phyloP scores from a whole-genome alignment of 805 yeast genomes.

The Cyberlindnera misumaiensis region DNA sequence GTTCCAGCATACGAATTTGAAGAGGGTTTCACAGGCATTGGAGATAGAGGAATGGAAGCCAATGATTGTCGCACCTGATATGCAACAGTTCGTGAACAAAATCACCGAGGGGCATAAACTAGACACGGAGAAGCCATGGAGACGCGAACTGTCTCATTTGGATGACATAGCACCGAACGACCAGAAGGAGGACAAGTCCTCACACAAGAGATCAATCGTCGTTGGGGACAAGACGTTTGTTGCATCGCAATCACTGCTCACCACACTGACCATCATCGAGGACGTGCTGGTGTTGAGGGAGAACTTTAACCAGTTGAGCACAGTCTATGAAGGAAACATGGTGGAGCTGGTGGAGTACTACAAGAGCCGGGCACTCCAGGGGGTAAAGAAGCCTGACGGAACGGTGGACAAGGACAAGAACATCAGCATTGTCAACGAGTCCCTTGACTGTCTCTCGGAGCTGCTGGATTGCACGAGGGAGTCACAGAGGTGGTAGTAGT shows the following conservation, averaged over 20 bases:
- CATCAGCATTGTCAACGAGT: conserved; percentile 35
- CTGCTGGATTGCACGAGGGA: conserved; percentile 20
- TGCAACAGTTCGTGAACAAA: conserved; percentile 45
- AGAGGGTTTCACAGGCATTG: conserved; percentile 38
- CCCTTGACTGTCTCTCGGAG: conserved; percentile 34
- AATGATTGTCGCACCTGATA: conserved; percentile 39
- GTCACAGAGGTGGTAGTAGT: conserved; percentile 6
- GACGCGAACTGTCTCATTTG: conserved; percentile 22
- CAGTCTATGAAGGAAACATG: conserved; percentile 36
- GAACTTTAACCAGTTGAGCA: conserved; percentile 42
- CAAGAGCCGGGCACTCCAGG: conserved; percentile 36
- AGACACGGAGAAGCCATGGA: conserved; percentile 45
- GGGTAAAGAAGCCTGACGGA: conserved; percentile 19
- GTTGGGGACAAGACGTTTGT: conserved; percentile 53
- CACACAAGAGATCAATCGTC: conserved; percentile 34
- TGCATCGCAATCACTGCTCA: conserved; percentile 44
- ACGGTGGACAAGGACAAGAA: conserved; percentile 24
- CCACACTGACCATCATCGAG: conserved; percentile 34
- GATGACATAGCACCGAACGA: conserved; percentile 8
- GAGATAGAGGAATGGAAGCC: conserved; percentile 82
- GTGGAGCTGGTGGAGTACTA: conserved; percentile 41
- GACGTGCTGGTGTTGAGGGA: conserved; percentile 51
- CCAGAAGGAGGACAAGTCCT: conserved; percentile 12
- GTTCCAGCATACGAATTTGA: conserved; percentile 46
- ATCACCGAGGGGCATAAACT: conserved; percentile 40